Conservation (phyloP, 108 stramenopile species). For the Cyclotella choctawhatcheeana region DNA sequence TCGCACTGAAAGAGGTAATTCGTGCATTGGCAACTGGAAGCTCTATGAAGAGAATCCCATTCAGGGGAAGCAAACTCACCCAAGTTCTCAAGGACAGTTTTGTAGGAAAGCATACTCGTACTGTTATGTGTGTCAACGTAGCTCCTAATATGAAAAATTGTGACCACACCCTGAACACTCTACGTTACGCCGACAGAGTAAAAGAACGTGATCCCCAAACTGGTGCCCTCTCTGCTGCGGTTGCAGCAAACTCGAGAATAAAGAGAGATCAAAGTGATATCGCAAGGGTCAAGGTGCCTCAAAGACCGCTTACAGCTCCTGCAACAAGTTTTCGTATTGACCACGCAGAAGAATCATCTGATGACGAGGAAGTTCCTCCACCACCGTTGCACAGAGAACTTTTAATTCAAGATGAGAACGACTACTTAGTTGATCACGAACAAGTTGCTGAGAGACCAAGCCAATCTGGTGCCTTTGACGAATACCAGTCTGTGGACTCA, state of each 20-base stretch:
- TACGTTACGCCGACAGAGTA: conserved; percentile 96
- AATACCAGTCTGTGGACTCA: conserved; percentile 23
- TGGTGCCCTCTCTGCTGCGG: conserved; percentile 58
- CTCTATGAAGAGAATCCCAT: conserved; percentile 94
- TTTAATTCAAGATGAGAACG: conserved; percentile 1
- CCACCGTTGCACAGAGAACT: conserved; percentile 26
- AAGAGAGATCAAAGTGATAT: conserved; percentile 35
- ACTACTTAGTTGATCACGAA: neutral
- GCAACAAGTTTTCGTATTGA: conserved; percentile 46
- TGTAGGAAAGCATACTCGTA: conserved; percentile 89
- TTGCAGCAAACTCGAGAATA: conserved; percentile 35
- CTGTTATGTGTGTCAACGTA: conserved; percentile 98
- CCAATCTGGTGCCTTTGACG: conserved; percentile 28
- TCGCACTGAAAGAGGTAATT: conserved; percentile 99
- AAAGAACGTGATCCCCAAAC: conserved; percentile 89
- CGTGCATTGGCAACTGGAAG: conserved; percentile 92
- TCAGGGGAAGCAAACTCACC: conserved; percentile 95
- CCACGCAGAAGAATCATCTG: conserved; percentile 28
- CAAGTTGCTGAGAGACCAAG: conserved; percentile 6
- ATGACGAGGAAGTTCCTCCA: conserved; percentile 37
- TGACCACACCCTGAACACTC: conserved; percentile 98
- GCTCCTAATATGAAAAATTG: conserved; percentile 93
- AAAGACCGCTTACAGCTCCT: conserved; percentile 49
- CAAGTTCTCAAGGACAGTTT: conserved; percentile 96
- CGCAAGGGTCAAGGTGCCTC: conserved; percentile 16